These are phyloP conservation scores for Hygrocybe coccinea DNA, from an alignment of 768 basidiomycete genomes.

Conservation along the genomic window DNA sequence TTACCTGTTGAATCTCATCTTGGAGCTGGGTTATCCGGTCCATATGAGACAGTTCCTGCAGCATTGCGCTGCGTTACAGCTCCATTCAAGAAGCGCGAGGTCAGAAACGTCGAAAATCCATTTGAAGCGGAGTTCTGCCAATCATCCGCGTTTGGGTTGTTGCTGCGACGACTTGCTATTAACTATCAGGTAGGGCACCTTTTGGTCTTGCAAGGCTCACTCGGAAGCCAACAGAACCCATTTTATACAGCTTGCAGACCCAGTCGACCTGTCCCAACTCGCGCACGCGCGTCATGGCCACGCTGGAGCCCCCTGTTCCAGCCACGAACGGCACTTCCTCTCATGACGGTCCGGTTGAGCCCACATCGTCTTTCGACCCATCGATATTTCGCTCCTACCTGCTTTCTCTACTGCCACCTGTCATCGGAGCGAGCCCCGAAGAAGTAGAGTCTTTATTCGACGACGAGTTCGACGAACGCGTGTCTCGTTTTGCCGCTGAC, in stretches of 20 bases:
- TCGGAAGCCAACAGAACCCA: too few species aligned
- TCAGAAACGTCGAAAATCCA: neutral
- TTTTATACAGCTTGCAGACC: too few species aligned
- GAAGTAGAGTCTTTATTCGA: slow-evolving; percentile 71
- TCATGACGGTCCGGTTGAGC: slow-evolving; percentile 23
- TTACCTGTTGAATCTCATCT: slow-evolving; percentile 86
- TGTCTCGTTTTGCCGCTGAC: slow-evolving; percentile 70
- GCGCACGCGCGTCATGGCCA: neutral
- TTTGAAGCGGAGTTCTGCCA: slow-evolving; percentile 4
- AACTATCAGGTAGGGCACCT: neutral
- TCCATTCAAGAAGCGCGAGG: neutral
- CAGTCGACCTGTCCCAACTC: neutral
- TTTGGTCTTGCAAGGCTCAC: too few species aligned
- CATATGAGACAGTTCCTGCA: slow-evolving; percentile 90
- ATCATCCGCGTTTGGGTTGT: neutral
- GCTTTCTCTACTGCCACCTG: slow-evolving; percentile 66
- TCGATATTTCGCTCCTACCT: slow-evolving; percentile 69
- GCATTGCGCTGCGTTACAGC: slow-evolving; percentile 62
- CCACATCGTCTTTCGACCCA: slow-evolving; percentile 53
- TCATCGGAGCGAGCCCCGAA: slow-evolving; percentile 63
- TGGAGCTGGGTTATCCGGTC: slow-evolving; percentile 94
- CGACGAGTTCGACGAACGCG: slow-evolving; percentile 68
- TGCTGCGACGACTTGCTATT: too few species aligned
- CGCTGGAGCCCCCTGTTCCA: slow-evolving; percentile 16
- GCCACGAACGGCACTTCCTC: slow-evolving; percentile 26